Conservation (phyloP, 192 early-diverging fungal genomes). For the Coemansia sp. region DNA sequence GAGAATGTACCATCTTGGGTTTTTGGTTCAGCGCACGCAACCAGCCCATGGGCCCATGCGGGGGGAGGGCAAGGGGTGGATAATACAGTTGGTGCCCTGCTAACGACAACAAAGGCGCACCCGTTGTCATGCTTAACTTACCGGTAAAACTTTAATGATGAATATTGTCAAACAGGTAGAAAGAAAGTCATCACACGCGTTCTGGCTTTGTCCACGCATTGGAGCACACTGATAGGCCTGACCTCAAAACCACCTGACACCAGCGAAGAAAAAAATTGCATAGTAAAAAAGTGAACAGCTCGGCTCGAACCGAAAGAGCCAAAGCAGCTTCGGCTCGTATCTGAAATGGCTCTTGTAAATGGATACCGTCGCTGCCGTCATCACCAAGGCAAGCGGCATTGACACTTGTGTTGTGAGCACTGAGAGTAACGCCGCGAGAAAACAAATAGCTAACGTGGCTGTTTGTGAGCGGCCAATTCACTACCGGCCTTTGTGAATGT, state of each 20-base stretch:
- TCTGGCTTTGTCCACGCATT: neutral
- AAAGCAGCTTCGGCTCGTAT: neutral
- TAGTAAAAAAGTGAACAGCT: neutral
- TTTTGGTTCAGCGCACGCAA: neutral
- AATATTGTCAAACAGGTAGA: neutral
- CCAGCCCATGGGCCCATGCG: slow-evolving; percentile 2
- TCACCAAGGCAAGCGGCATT: neutral
- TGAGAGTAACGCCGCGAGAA: neutral
- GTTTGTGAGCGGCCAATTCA: neutral
- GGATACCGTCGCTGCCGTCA: neutral
- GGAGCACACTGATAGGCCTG: neutral
- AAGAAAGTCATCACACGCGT: neutral
- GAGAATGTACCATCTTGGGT: neutral
- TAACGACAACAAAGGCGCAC: slow-evolving; percentile 3
- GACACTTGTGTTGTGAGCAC: neutral
- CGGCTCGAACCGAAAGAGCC: neutral
- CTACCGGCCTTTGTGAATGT: too few species aligned
- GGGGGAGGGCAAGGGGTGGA: neutral
- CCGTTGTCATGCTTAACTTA: slow-evolving; percentile 1
- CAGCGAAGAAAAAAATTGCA: too few species aligned
- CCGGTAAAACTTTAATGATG: neutral
- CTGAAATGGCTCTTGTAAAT: neutral
- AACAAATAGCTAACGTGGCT: neutral
- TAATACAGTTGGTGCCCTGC: neutral
- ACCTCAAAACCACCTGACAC: neutral